Conservation (phyloP, 805 yeast species). For the Phaffomyces opuntiae region DNA sequence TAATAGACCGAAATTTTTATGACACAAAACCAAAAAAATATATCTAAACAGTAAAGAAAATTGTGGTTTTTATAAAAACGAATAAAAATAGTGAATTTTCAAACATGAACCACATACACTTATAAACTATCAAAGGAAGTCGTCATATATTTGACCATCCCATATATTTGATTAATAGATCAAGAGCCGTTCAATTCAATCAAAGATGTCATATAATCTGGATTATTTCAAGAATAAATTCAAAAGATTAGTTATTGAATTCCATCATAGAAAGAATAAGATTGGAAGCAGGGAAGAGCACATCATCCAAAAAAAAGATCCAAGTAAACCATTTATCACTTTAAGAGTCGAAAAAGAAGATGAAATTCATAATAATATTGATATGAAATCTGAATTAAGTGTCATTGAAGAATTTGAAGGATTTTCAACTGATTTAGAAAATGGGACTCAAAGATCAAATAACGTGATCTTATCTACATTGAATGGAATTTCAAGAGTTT, state of each 20-base stretch:
- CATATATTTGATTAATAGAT: no score
- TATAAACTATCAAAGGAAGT: no score
- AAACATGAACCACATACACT: no score
- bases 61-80: no score
- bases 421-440: not conserved
- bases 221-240: slow-evolving; percentile 7
- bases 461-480: not conserved
- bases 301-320: slow-evolving; percentile 5
- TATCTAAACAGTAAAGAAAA: no score
- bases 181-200: no score
- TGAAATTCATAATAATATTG: not conserved
- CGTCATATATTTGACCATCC: no score
- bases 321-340: slow-evolving; percentile 5
- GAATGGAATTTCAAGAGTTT: not conserved
- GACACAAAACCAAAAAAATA: no score
- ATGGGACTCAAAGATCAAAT: not conserved
- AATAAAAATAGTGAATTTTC: no score
- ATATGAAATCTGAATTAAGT: not conserved
- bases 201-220: slow-evolving; percentile 1
- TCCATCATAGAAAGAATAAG: slow-evolving; percentile 10
- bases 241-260: slow-evolving; percentile 7
- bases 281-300: slow-evolving; percentile 1
- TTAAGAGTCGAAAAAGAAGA: slow-evolving; percentile 1
- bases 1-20: no score
- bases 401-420: slow-evolving; percentile 3